A percentile compares a stretch with the other conserved stretches of the same genome.
phyloP scores from a whole-genome alignment of 2,329 filamentous ascomycete genomes.

The Triangularia verruculosa region DNA sequence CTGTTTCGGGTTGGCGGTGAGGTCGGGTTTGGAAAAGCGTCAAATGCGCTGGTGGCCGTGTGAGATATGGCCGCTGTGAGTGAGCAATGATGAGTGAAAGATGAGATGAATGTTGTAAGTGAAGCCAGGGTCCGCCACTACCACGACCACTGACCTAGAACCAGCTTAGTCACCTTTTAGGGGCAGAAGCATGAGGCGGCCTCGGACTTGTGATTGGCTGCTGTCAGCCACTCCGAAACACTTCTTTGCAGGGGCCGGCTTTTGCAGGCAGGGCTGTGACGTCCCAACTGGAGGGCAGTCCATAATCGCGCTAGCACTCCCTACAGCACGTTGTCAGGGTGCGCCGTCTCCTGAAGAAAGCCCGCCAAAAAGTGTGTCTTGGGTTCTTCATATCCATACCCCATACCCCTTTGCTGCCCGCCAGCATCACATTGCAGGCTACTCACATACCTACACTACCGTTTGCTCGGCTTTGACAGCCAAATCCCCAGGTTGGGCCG shows the following conservation, averaged over 20 bases:
- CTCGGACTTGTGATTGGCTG: neutral
- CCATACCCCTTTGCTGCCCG: neutral
- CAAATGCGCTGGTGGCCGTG: neutral
- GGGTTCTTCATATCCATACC: neutral
- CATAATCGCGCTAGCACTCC: conserved; percentile 6
- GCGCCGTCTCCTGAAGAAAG: neutral
- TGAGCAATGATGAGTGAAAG: neutral
- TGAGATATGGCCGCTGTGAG: neutral
- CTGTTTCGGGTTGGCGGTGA: neutral
- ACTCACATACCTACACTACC: neutral
- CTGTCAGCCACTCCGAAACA: conserved; percentile 5
- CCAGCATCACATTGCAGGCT: neutral
- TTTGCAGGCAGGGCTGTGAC: conserved; percentile 6
- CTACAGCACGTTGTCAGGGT: neutral
- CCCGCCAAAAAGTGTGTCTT: neutral
- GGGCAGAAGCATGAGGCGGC: neutral
- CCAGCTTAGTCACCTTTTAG: neutral
- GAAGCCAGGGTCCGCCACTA: neutral
- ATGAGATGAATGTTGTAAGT: conserved; percentile 5
- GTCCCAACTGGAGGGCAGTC: conserved; percentile 8
- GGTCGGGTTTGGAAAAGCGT: neutral
- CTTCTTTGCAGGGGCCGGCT: conserved; percentile 1
- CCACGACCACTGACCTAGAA: neutral
- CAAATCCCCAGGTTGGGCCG: neutral
- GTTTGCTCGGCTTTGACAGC: neutral